phyloP scores from a whole-genome alignment of 345 rosid species.

The Populus nigra region DNA sequence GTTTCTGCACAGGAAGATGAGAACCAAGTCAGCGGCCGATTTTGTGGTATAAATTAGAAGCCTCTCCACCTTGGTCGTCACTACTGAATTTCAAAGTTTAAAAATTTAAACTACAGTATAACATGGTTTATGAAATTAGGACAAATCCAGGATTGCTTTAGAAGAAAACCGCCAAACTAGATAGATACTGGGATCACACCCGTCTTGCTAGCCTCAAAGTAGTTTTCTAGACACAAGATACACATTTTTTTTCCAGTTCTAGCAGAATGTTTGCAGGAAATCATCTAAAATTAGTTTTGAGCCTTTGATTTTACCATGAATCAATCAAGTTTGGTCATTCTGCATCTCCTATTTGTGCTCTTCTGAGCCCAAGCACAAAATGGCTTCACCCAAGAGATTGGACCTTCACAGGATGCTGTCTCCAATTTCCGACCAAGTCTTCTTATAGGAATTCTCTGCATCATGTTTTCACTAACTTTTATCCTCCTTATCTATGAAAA shows the following conservation, averaged over 20 bases:
- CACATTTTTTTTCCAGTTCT: too few relatives aligned
- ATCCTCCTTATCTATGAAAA: conserved; percentile 64
- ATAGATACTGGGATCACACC: too few relatives aligned
- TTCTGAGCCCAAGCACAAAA: conserved; percentile 33
- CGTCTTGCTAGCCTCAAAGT: not conserved
- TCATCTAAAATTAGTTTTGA: not conserved
- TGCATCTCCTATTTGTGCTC: conserved; percentile 3
- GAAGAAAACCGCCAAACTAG: conserved; percentile 17
- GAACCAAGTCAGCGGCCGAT: conserved; percentile 20
- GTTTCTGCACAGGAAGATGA: not conserved
- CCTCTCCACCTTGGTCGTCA: conserved; percentile 32
- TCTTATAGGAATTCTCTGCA: conserved; percentile 63
- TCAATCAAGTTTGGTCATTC: conserved; percentile 4
- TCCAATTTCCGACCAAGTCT: conserved; percentile 75
- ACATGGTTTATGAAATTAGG: not conserved
- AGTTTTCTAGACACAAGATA: not conserved
- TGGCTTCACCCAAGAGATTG: not conserved
- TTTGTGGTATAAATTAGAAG: not conserved
- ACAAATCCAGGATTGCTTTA: conserved; percentile 12
- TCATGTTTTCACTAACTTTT: conserved; percentile 67
- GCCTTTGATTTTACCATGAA: conserved; percentile 28
- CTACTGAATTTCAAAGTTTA: conserved; percentile 12
- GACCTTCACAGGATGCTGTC: conserved; percentile 24
- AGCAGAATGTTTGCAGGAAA: too few relatives aligned
- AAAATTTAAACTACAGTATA: not conserved